Percentiles rank a stretch among this genome's conserved stretches.
Conservation (phyloP, 1,284 basidiomycete species). For the Moesziomyces aphidis region DNA sequence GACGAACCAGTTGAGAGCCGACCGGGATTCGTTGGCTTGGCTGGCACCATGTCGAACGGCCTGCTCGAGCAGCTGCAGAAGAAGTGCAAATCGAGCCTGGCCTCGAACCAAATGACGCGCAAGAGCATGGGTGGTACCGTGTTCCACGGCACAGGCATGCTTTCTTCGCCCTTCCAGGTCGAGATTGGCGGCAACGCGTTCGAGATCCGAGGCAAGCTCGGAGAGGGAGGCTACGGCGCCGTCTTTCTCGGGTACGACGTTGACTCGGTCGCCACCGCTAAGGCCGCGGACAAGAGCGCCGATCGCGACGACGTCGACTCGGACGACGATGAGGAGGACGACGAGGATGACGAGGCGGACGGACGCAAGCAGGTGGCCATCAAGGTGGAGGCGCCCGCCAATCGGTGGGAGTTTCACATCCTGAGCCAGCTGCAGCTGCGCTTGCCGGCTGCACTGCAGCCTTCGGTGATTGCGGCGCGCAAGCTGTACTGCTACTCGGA, state of each 20-base stretch:
- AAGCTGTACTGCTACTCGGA: constrained; percentile 71
- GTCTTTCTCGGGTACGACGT: constrained; percentile 81
- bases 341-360: constrained; percentile 74
- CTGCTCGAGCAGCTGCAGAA: constrained; percentile 76
- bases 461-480: constrained; percentile 57
- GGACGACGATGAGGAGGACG: constrained; percentile 14
- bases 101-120: constrained; percentile 42
- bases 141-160: constrained; percentile 34
- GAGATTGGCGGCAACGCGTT: constrained; percentile 26
- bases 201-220: constrained; percentile 81
- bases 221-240: constrained; percentile 95
- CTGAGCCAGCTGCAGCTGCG: constrained; percentile 78
- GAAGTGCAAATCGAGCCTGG: constrained; percentile 67
- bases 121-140: constrained; percentile 63
- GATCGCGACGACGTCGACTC: not conserved
- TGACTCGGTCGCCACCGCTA: constrained; percentile 51
- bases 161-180: constrained; percentile 21
- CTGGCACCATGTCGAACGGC: constrained; percentile 71
- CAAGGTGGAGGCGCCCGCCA: constrained; percentile 90
- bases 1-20: constrained; percentile 73
- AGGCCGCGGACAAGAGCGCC: constrained; percentile 7
- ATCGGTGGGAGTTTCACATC: constrained; percentile 92
- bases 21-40: constrained; percentile 76
- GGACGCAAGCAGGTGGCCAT: constrained; percentile 79
- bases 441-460: constrained; percentile 19